A percentile compares a stretch with the other conserved stretches of the same genome.
Conservation (phyloP, 1,284 basidiomycete genomes). For the Exobasidium cylindrosporum region DNA sequence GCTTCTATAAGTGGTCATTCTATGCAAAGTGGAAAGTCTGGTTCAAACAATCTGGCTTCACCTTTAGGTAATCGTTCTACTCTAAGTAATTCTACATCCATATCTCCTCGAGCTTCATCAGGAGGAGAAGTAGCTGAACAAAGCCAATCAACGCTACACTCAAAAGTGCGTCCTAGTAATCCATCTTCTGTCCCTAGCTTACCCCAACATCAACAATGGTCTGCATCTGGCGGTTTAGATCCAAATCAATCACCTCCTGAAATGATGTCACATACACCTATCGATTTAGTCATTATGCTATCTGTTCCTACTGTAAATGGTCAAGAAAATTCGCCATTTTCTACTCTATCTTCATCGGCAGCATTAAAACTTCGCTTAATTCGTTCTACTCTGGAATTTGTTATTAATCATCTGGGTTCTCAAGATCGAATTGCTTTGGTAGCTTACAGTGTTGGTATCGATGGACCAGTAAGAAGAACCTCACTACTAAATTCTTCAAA, state of each 20-base stretch:
- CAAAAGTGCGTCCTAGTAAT: not conserved
- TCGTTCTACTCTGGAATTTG: conserved; percentile 45
- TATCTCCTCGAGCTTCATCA: not conserved
- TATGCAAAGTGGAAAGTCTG: not conserved
- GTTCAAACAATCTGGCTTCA: conserved; percentile 1
- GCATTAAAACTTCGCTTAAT: conserved; percentile 56
- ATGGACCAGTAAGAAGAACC: conserved; percentile 42
- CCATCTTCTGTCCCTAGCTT: not conserved
- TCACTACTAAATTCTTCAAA: conserved; percentile 37
- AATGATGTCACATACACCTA: conserved; percentile 70
- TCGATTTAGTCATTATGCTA: conserved; percentile 87
- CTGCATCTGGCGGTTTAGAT: conserved; percentile 43
- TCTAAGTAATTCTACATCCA: not conserved
- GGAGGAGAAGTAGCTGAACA: not conserved
- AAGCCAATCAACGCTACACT: not conserved
- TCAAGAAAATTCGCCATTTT: conserved; percentile 55
- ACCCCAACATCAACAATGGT: conserved; percentile 38
- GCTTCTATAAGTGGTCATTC: not conserved
- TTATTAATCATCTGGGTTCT: conserved; percentile 41
- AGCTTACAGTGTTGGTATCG: conserved; percentile 36
- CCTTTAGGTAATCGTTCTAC: not conserved
- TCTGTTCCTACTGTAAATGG: conserved; percentile 65
- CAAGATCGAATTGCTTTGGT: conserved; percentile 43
- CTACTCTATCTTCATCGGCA: conserved; percentile 68
- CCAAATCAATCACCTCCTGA: conserved; percentile 40